Percentiles rank a stretch among this genome's conserved stretches.
phyloP scores from a whole-genome alignment of 768 basidiomycete species.

The Calocera cornea region DNA sequence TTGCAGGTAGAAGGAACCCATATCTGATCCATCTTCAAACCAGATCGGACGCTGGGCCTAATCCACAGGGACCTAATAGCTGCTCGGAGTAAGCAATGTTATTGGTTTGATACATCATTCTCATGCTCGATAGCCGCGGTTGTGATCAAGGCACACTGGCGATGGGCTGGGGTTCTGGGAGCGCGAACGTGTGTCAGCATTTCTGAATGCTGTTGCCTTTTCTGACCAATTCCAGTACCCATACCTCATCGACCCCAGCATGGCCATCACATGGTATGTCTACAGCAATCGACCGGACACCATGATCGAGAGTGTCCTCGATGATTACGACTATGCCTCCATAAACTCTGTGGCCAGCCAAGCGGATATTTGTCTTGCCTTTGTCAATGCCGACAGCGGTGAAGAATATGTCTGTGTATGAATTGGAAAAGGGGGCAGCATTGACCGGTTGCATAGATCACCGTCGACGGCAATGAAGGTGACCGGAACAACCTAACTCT shows the following conservation, averaged over 20 bases:
- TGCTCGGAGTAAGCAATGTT: neutral
- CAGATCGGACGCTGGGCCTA: neutral
- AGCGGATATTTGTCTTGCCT: constrained; percentile 26
- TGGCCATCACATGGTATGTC: neutral
- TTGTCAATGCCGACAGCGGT: constrained; percentile 31
- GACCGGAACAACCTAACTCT: constrained; percentile 15
- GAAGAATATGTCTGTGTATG: neutral
- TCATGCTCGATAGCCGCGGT: neutral
- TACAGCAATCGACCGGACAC: constrained; percentile 21
- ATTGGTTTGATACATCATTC: neutral
- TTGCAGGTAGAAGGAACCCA: neutral
- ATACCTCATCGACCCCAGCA: neutral
- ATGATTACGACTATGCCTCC: constrained; percentile 29
- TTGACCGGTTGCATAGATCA: constrained; percentile 5
- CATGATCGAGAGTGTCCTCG: constrained; percentile 33
- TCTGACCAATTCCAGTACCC: neutral
- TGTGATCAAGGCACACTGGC: neutral
- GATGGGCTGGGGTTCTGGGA: neutral
- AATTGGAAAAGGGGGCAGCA: constrained; percentile 6
- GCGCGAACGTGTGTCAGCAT: neutral
- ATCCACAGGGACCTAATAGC: neutral
- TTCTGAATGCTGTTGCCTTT: neutral
- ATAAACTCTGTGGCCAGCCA: constrained; percentile 17
- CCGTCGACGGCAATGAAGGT: constrained; percentile 15
- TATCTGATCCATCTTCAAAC: neutral